phyloP scores from a whole-genome alignment of 768 basidiomycete genomes.

The Collybiopsis luxurians region DNA sequence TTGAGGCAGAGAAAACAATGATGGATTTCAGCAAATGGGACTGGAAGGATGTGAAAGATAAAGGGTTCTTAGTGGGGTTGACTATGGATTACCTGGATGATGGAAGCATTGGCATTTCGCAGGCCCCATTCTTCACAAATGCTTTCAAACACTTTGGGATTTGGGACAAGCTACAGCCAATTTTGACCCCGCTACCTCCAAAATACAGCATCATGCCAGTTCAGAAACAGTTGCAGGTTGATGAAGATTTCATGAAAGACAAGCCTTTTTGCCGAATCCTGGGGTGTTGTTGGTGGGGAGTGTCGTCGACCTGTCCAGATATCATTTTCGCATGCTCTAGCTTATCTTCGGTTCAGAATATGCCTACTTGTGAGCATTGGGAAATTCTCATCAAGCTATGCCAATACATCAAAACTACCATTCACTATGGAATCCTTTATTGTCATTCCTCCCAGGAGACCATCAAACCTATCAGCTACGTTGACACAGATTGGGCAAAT shows the following conservation, averaged over 20 bases:
- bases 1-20: background rate
- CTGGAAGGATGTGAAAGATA: background rate
- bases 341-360: background rate
- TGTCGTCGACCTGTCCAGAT: background rate
- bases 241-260: background rate
- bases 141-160: background rate
- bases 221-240: background rate
- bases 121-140: background rate
- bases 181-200: background rate
- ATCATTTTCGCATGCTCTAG: background rate
- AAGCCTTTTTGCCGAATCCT: background rate
- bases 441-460: constrained; percentile 29
- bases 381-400: background rate
- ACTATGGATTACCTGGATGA: background rate
- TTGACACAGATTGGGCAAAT: background rate
- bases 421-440: constrained; percentile 22
- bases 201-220: background rate
- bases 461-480: background rate
- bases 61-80: background rate
- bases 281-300: background rate
- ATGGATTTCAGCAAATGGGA: background rate
- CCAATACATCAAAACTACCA: background rate
- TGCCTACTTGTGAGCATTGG: background rate
- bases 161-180: background rate
- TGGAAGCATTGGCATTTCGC: background rate